phyloP scores from a whole-genome alignment of 2,329 filamentous ascomycete species.

The Colletotrichum sp. region DNA sequence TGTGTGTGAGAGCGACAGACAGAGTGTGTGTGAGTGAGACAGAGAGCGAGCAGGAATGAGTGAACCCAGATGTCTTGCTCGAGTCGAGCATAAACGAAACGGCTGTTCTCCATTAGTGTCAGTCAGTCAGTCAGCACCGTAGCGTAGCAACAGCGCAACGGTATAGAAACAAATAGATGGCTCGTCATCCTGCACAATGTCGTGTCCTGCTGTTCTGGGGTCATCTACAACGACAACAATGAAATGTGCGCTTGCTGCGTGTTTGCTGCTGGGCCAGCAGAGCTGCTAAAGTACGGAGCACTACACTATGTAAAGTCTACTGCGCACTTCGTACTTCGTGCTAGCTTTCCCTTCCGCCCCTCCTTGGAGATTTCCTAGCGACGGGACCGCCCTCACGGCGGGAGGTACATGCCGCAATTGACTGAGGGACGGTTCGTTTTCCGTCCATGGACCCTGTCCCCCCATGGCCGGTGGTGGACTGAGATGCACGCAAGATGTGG shows the following conservation, averaged over 20 bases:
- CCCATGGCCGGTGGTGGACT: background rate
- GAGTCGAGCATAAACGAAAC: background rate
- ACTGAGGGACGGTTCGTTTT: background rate
- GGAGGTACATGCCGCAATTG: background rate
- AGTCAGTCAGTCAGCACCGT: background rate
- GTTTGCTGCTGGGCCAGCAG: background rate
- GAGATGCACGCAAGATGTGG: constrained; percentile 18
- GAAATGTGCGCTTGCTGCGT: background rate
- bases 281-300: background rate
- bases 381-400: background rate
- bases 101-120: background rate
- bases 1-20: background rate
- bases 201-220: background rate
- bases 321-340: background rate
- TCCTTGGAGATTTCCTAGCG: background rate
- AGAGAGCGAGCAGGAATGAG: background rate
- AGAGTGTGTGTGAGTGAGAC: background rate
- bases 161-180: background rate
- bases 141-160: background rate
- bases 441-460: background rate
- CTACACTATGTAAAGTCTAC: background rate
- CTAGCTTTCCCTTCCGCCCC: background rate
- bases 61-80: background rate
- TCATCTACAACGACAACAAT: background rate
- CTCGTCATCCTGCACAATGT: background rate